A percentile compares a stretch with the other conserved stretches of the same genome.
These are phyloP conservation scores for Trypanosoma brucei DNA, from an alignment of 208 protist genomes.

Conservation along the genomic window DNA sequence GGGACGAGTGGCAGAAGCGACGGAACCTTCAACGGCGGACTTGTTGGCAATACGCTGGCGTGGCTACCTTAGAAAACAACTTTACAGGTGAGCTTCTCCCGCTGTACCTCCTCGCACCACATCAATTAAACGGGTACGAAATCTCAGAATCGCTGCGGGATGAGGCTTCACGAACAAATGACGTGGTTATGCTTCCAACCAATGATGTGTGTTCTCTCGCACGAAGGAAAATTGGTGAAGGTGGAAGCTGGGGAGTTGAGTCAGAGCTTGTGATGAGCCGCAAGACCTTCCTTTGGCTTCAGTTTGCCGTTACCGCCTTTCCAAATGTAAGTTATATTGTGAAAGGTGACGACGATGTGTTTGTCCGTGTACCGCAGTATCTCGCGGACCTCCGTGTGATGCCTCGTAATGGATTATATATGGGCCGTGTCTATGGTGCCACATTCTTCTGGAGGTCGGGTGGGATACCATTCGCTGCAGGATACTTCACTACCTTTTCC, in stretches of 20 bases:
- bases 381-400: conserved; percentile 30
- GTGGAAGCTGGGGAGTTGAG: conserved; percentile 25
- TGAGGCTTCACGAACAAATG: neutral
- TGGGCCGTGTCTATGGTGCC: conserved; percentile 1
- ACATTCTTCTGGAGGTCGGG: neutral
- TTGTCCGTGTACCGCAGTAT: conserved; percentile 49
- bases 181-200: conserved; percentile 25
- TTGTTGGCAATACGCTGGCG: conserved; percentile 36
- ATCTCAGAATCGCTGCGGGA: conserved; percentile 11
- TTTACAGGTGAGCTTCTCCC: conserved; percentile 26
- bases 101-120: conserved; percentile 21
- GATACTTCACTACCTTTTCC: neutral
- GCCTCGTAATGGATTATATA: conserved; percentile 9
- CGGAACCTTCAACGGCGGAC: conserved; percentile 35
- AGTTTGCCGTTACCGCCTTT: conserved; percentile 35
- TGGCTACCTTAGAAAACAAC: conserved; percentile 28
- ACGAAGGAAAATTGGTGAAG: conserved; percentile 14
- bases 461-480: neutral
- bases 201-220: conserved; percentile 27
- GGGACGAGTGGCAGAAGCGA: conserved; percentile 13
- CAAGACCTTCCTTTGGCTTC: conserved; percentile 41
- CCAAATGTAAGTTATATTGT: conserved; percentile 29
- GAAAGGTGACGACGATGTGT: conserved; percentile 58
- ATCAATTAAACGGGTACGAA: conserved; percentile 12
- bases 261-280: conserved; percentile 35